A percentile compares a stretch with the other conserved stretches of the same genome.
Conservation (phyloP, 805 yeast species). For the Cyberlindnera meyerae region DNA sequence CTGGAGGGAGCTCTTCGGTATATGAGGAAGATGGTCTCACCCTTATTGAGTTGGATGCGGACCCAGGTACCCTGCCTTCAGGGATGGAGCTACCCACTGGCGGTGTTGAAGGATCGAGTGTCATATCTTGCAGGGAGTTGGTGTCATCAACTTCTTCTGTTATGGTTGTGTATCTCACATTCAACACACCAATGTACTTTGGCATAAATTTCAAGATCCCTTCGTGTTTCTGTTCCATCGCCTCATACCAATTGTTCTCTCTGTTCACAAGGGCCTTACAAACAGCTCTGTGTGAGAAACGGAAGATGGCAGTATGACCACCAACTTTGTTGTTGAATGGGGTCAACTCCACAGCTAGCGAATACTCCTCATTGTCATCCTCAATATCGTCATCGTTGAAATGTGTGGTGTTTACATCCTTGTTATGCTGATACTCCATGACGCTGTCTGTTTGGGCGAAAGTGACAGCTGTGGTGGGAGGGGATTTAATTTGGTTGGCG, state of each 20-base stretch:
- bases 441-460: slow-evolving; percentile 13
- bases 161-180: slow-evolving; percentile 63
- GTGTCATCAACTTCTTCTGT: slow-evolving; percentile 22
- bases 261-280: slow-evolving; percentile 89
- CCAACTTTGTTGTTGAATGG: slow-evolving; percentile 96
- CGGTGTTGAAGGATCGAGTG: slow-evolving; percentile 14
- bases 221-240: slow-evolving; percentile 71
- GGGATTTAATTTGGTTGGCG: neutral
- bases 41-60: slow-evolving; percentile 13
- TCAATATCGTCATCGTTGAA: slow-evolving; percentile 9
- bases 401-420: slow-evolving; percentile 6
- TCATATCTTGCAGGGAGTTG: slow-evolving; percentile 15
- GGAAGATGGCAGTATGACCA: slow-evolving; percentile 95
- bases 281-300: slow-evolving; percentile 86
- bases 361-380: slow-evolving; percentile 36
- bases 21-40: slow-evolving; percentile 18
- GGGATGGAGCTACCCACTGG: slow-evolving; percentile 17
- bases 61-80: slow-evolving; percentile 9
- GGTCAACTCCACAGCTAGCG: slow-evolving; percentile 79
- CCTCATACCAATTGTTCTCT: slow-evolving; percentile 90
- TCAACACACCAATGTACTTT: slow-evolving; percentile 85
- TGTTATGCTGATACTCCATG: slow-evolving; percentile 8
- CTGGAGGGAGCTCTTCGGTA: slow-evolving; percentile 47
- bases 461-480: slow-evolving; percentile 6
- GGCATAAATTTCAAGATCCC: slow-evolving; percentile 87